Base-by-base conservation (phyloP, 2,329 filamentous ascomycete species). In the Aspergillus sp. region DNA sequence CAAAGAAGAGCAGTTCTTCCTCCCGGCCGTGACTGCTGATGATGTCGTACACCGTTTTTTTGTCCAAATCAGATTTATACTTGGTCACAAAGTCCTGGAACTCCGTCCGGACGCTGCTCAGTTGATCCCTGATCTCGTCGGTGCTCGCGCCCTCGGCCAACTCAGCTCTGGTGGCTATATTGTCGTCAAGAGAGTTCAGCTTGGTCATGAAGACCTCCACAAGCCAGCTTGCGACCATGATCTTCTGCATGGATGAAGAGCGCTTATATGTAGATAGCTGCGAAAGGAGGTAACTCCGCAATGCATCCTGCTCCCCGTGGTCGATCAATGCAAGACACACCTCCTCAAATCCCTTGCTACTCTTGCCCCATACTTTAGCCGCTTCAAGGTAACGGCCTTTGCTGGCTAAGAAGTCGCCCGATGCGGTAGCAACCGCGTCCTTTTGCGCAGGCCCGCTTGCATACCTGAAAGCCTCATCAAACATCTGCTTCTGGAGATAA, bases 141-240 rank as follows among this genome's bases (percentile, higher is more conserved):
- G 80, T 74, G 47, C 80, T 85, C 25, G 79, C 66, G 20, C 74
- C 76, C 41, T 86, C 84, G 1, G 78, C 74, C 14, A 89, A 63
- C 54, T 94, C 86, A 0, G 86, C 84, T 49, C 85, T 83, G 0
- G 88, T 93, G 24, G 88, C 82, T 42, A 96, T 89, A 2, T 83
- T 88, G 58, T 98, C 91, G 52, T 98, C 91, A 3, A 98, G 71
- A 3, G 83, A 81, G 55, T 98, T 95, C 26, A 98, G 72, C 60
- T 94, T 95, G 4, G 86, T 84, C 86, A 98, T 98, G 60, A 89
- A 98, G 2, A 96, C 73, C 58, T 98, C 91, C 7, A 95, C 72
- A 26, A 98, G 72, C 91, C 91, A 98, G 44, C 82, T 88, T 2
- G 89, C 84, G 44, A 96, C 79, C 86, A 98, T 94, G 43, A 84